Evolutionary conservation across 306 rosid species (phyloP).

Genomic region (Citrullus amarus): DNA sequence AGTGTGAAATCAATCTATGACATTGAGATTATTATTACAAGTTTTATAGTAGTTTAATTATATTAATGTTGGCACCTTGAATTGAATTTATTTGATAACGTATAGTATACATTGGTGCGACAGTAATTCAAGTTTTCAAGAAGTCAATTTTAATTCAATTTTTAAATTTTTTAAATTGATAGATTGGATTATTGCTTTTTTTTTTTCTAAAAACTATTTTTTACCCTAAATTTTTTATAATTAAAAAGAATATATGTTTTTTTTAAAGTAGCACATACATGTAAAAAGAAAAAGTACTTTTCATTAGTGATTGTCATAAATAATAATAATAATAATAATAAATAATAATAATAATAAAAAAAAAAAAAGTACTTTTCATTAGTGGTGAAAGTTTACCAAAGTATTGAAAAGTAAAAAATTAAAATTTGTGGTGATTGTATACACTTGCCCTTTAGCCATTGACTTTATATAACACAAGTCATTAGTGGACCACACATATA

Average conservation of each 20-base stretch:
- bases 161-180: background rate
- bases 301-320: background rate
- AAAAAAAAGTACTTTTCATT: background rate
- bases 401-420: background rate
- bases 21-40: too few species aligned
- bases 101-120: background rate
- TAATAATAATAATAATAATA: too few species aligned
- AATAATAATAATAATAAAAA: too few species aligned
- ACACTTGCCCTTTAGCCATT: background rate
- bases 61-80: background rate
- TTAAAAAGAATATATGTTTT: too few species aligned
- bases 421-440: background rate
- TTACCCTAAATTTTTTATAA: too few species aligned
- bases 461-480: background rate
- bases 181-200: fast-evolving
- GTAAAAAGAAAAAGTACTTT: background rate
- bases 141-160: background rate
- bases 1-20: too few species aligned
- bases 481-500: background rate
- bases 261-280: background rate
- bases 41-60: too few species aligned
- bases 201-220: too few species aligned
- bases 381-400: background rate
- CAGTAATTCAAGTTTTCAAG: background rate
- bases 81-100: too few species aligned